Evolutionary conservation across 768 basidiomycete genomes (phyloP), one percentile per base, ranked within the genome.

Genomic region (Tubosaeta brunneosetosa): DNA sequence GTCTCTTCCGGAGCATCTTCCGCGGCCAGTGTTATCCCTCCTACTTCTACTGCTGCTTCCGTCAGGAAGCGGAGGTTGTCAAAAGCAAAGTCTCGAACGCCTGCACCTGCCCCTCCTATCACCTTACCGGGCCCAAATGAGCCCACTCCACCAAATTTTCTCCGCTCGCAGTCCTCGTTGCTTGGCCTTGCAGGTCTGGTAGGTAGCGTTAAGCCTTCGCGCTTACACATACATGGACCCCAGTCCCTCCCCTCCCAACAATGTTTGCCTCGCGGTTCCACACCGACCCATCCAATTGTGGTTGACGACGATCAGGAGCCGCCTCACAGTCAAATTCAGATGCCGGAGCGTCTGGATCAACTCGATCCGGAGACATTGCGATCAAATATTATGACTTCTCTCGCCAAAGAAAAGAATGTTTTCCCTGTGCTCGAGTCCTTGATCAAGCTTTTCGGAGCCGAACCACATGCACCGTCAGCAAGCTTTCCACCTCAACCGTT

Each of bases 141-240:
- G 38, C 84, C 83, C 1, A 69, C 74, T 14, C 88, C 88, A 16
- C 69, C 79, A 8, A 82, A 88, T 64, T 86, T 88, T 51, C 70
- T 91, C 47, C 84, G 88, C 29, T 88, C 79, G 57, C 88, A 90
- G 65, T 74, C 82, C 32, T 83, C 84, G 1, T 72, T 91, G 3
- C 75, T 91, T 8, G 88, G 88, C 9, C 75, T 77, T 16, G 88
- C 88, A 11, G 88, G 88, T 33, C 69, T 86, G 38, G 81, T 91
- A 17, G 82, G 79, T 36, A 80, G 80, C 4, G 73, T 90, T 22
- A 83, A 82, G 49, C 82, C 86, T 25, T 72, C 80, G 26, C 60
- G 49, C 6, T 33, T 68, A 17, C 43, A 61, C 34, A 47, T 52
- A 26, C 55, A 55, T n/a, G 33, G 17, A 34, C 25, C 47, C 11